Evolutionary conservation across 768 basidiomycete species (phyloP).

Genomic region (Suillus hirtellus): DNA sequence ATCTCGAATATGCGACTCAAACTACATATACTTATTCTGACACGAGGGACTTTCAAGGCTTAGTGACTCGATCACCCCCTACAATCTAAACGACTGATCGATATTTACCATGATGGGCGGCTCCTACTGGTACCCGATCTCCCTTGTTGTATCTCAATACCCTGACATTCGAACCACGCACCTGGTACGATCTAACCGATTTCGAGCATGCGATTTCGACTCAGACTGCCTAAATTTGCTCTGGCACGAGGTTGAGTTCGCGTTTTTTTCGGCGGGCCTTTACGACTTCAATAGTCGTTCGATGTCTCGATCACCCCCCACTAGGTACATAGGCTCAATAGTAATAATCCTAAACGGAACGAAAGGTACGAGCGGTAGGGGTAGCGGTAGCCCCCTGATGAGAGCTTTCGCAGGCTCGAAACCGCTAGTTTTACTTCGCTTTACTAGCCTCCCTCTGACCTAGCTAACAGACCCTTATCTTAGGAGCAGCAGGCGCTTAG

Average conservation of each 20-base stretch:
- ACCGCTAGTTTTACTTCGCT: too few species aligned
- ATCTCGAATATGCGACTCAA: background rate
- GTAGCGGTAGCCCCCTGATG: too few species aligned
- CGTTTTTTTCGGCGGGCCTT: background rate
- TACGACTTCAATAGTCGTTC: background rate
- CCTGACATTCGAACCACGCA: background rate
- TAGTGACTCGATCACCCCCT: background rate
- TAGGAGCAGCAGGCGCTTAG: too few species aligned
- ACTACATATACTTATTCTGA: background rate
- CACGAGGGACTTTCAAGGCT: too few species aligned
- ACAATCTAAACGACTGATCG: too few species aligned
- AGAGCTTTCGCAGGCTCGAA: too few species aligned
- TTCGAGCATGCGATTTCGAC: background rate
- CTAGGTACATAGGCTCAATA: too few species aligned
- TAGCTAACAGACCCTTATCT: too few species aligned
- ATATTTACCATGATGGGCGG: too few species aligned
- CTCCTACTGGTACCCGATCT: background rate
- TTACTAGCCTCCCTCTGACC: too few species aligned
- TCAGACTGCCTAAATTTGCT: background rate
- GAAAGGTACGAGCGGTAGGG: too few species aligned
- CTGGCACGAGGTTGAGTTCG: background rate
- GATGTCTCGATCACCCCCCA: background rate
- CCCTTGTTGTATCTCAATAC: background rate
- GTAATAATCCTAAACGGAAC: too few species aligned
- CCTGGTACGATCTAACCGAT: background rate